A percentile compares a stretch with the other conserved stretches of the same genome.
phyloP scores from a whole-genome alignment of 129 eudicot species.

The Tagetes erecta region DNA sequence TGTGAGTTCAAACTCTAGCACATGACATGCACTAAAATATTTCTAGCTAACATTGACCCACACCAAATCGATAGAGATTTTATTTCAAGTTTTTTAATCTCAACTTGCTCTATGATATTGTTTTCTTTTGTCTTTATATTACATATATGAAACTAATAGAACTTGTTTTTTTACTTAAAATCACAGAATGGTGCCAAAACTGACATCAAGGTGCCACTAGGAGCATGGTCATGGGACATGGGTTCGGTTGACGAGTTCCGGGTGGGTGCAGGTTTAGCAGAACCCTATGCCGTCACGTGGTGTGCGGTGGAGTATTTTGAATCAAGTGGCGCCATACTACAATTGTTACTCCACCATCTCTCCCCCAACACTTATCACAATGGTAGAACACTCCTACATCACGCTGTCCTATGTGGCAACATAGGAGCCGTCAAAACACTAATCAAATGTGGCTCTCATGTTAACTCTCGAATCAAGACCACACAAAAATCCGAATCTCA shows the following conservation, averaged over 20 bases:
- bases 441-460: constrained; percentile 51
- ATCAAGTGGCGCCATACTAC: constrained; percentile 67
- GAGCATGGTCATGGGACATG: constrained; percentile 98
- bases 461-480: constrained; percentile 47
- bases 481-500: constrained; percentile 45
- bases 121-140: constrained; percentile 19
- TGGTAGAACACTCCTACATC: constrained; percentile 86
- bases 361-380: constrained; percentile 44
- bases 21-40: constrained; percentile 4
- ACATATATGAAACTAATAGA: constrained; percentile 19
- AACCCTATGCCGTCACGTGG: constrained; percentile 73
- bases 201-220: constrained; percentile 63
- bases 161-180: neutral
- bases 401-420: constrained; percentile 74
- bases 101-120: neutral
- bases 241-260: constrained; percentile 80
- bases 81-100: neutral
- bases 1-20: constrained; percentile 8
- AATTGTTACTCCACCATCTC: constrained; percentile 59
- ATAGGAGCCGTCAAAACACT: constrained; percentile 56
- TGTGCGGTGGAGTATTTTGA: constrained; percentile 94
- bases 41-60: constrained; percentile 13
- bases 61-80: constrained; percentile 5
- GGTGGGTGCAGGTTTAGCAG: constrained; percentile 94
- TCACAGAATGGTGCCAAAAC: constrained; percentile 65